Percentiles rank a stretch among this genome's conserved stretches.
phyloP scores from a whole-genome alignment of 129 eudicot genomes.

The Gnaphalium uliginosum region DNA sequence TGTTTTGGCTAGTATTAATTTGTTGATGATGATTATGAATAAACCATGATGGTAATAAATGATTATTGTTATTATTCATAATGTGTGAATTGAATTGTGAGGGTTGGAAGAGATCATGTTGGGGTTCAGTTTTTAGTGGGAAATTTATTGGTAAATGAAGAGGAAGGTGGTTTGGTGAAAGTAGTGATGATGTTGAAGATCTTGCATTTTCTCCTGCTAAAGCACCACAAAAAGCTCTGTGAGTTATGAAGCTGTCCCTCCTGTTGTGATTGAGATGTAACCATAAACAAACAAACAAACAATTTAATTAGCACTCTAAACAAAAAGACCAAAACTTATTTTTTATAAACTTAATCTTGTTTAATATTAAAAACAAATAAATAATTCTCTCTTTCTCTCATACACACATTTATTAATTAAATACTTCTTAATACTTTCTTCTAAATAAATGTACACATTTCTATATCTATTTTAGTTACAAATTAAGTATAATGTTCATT shows the following conservation, averaged over 20 bases:
- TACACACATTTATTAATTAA: neutral
- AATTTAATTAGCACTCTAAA: conserved; percentile 19
- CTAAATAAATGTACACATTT: neutral
- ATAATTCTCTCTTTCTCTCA: neutral
- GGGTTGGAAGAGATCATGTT: conserved; percentile 26
- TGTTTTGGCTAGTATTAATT: conserved; percentile 47
- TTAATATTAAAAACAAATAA: neutral
- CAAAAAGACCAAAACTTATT: conserved; percentile 12
- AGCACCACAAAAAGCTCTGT: conserved; percentile 80
- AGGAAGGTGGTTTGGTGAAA: conserved; percentile 34
- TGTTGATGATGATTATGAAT: conserved; percentile 33
- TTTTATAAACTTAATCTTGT: neutral
- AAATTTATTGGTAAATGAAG: conserved; percentile 33
- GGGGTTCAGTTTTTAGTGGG: conserved; percentile 56
- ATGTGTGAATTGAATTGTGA: conserved; percentile 33
- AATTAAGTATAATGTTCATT: no score
- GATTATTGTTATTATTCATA: conserved; percentile 23
- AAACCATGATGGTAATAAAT: conserved; percentile 36
- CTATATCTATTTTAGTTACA: neutral
- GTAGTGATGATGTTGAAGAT: conserved; percentile 39
- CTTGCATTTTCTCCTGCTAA: conserved; percentile 66
- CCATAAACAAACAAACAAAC: conserved; percentile 31
- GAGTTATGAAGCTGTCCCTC: conserved; percentile 86
- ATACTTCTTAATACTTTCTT: no score
- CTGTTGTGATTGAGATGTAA: conserved; percentile 40